Conservation (phyloP, 306 rosid species). For the Cucurbita moschata region DNA sequence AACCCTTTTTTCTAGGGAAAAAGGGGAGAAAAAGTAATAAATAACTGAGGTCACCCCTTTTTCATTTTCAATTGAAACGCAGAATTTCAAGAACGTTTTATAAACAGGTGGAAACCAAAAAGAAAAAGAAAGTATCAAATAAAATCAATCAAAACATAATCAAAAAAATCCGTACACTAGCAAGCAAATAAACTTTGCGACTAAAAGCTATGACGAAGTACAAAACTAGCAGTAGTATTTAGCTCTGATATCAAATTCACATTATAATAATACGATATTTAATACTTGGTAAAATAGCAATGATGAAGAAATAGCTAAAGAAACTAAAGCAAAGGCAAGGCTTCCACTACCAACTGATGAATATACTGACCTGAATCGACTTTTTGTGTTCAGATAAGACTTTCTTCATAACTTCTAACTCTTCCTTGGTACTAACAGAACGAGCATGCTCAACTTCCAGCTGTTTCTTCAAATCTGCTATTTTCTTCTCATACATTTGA, state of each 20-base stretch:
- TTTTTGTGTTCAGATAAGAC: constrained; percentile 29
- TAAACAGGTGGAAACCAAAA: not conserved
- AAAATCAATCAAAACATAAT: not conserved
- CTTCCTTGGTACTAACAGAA: constrained; percentile 19
- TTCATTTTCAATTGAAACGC: not conserved
- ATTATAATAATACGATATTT: not conserved
- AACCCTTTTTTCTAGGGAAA: not conserved
- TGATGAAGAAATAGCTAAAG: not conserved
- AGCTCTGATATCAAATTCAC: not conserved
- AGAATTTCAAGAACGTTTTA: not conserved
- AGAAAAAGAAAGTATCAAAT: not conserved
- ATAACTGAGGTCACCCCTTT: not conserved
- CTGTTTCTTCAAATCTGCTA: constrained; percentile 31
- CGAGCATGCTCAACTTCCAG: constrained; percentile 25
- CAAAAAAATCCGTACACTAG: not conserved
- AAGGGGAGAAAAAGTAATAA: not conserved
- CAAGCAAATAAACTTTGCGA: not conserved
- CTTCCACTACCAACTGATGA: not conserved
- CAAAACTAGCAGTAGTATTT: not conserved
- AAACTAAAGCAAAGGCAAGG: not conserved
- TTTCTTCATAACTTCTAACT: constrained; percentile 15
- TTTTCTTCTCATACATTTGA: constrained; percentile 51
- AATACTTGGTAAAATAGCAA: not conserved
- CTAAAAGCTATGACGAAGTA: not conserved
- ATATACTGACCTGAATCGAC: constrained; percentile 25